Percentiles rank a stretch among this genome's conserved stretches.
Conservation (phyloP, 139 green algal genomes). For the Tetradesmus lagerheimii region DNA sequence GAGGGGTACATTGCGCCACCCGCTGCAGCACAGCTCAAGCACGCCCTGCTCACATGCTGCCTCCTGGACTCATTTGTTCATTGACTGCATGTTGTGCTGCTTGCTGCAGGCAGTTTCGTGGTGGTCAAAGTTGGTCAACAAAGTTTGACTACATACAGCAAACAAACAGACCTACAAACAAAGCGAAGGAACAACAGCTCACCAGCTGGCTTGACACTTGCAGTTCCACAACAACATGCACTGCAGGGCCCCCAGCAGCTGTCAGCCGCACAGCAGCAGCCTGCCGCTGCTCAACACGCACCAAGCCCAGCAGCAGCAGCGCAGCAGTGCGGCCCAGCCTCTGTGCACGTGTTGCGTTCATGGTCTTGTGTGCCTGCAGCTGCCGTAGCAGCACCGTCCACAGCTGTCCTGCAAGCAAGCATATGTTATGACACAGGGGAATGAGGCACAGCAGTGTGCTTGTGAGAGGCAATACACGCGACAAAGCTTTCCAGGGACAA, state of each 20-base stretch:
- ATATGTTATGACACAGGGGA: no score
- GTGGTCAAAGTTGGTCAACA: no score
- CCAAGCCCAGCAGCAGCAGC: conserved; percentile 5
- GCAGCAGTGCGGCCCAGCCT: conserved; percentile 5
- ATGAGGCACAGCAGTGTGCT: no score
- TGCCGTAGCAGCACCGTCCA: conserved; percentile 4
- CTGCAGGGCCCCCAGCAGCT: conserved; percentile 8
- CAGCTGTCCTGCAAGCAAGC: neutral
- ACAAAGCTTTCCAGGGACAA: no score
- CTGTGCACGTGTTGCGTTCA: neutral
- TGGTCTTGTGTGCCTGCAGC: conserved; percentile 6
- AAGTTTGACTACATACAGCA: no score
- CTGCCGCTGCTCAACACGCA: conserved; percentile 13
- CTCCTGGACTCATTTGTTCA: neutral
- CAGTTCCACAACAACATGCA: conserved; percentile 1
- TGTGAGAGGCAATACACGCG: no score
- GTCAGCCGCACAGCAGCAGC: neutral
- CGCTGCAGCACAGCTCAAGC: neutral
- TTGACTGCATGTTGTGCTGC: neutral
- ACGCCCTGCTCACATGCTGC: neutral
- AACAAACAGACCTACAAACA: no score
- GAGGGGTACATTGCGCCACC: neutral
- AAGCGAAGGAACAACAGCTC: neutral
- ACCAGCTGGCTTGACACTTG: conserved; percentile 33
- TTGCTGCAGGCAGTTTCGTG: neutral